Base-by-base conservation (phyloP, 2,329 filamentous ascomycete species). In the Xylaria arbuscula region DNA sequence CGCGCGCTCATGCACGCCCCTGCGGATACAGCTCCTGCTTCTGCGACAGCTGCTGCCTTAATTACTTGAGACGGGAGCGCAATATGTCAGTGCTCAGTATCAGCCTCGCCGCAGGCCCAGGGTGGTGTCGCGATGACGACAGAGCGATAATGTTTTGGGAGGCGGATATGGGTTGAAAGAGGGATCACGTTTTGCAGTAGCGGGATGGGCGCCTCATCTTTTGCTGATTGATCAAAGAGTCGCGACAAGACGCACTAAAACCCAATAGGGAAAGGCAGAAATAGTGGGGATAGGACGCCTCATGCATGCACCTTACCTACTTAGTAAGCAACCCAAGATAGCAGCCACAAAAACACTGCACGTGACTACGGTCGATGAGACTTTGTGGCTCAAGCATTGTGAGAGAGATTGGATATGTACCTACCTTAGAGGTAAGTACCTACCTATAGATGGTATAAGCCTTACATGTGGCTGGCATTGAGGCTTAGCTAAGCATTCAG, bases 141-240 rank as follows among this genome's bases (percentile, higher is more conserved):
- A 13, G n/a, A 17, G 40, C 40, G n/a, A 45, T 6, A n/a, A 47
- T 59, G 61, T 36, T 40, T 38, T 54, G 55, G 40, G 15, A 38
- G 28, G 11, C 40, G 17, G 40, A 45, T 17, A 45, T 58, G 36
- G 34, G 40, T 57, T 40, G 56, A 22, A 62, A 48, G 61, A 68
- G 63, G 57, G 6, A 24, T 45, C 19, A 57, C 53, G 56, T 65
- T 68, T 65, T 65, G 50, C 56, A 9, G 48, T 11, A 38, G 13
- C 36, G 9, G 47, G 34, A 65, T 34, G 48, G 45, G 28, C 58
- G 42, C n/a, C 45, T 54, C 24, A 40, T 32, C 51, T 47, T 53
- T 45, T 64, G 66, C 65, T 66, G 66, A 66, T 60, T 63, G 69
- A 69, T 63, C 59, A 62, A 64, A 71, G 56, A 66, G 63, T 61